phyloP scores from a whole-genome alignment of 805 yeast genomes.

The Metschnikowia hibisci region DNA sequence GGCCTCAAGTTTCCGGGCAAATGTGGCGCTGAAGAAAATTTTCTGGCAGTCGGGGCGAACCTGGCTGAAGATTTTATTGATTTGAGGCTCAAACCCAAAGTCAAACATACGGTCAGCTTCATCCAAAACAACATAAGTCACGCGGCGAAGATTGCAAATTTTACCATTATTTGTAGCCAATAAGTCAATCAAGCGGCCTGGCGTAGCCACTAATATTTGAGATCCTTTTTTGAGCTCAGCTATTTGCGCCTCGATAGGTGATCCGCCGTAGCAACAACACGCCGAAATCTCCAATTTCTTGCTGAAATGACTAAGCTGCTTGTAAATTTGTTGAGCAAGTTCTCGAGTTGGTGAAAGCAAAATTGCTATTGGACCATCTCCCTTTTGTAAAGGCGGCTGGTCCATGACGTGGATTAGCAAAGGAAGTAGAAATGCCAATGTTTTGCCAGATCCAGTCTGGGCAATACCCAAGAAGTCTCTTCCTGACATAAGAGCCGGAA shows the following conservation, averaged over 20 bases:
- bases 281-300: constrained; percentile 48
- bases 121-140: constrained; percentile 83
- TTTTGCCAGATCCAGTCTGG: constrained; percentile 95
- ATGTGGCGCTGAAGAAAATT: constrained; percentile 90
- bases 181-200: constrained; percentile 89
- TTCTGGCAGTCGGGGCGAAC: constrained; percentile 85
- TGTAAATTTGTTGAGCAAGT: constrained; percentile 76
- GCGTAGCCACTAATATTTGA: constrained; percentile 86
- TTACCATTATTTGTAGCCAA: constrained; percentile 80
- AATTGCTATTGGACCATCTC: constrained; percentile 74
- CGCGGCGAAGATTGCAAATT: constrained; percentile 60
- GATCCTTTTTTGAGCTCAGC: constrained; percentile 73
- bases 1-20: constrained; percentile 73
- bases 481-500: constrained; percentile 89
- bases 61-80: constrained; percentile 69
- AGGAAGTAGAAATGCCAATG: constrained; percentile 83
- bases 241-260: constrained; percentile 77
- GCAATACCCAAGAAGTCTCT: constrained; percentile 91
- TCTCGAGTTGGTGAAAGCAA: constrained; percentile 92
- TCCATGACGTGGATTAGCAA: constrained; percentile 78
- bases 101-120: constrained; percentile 98
- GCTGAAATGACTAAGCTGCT: constrained; percentile 60
- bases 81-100: constrained; percentile 96
- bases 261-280: constrained; percentile 88
- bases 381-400: constrained; percentile 51